These are phyloP conservation scores for Coleophoma eucalyptorum DNA, from an alignment of 2,329 filamentous ascomycete species.

Conservation along the genomic window DNA sequence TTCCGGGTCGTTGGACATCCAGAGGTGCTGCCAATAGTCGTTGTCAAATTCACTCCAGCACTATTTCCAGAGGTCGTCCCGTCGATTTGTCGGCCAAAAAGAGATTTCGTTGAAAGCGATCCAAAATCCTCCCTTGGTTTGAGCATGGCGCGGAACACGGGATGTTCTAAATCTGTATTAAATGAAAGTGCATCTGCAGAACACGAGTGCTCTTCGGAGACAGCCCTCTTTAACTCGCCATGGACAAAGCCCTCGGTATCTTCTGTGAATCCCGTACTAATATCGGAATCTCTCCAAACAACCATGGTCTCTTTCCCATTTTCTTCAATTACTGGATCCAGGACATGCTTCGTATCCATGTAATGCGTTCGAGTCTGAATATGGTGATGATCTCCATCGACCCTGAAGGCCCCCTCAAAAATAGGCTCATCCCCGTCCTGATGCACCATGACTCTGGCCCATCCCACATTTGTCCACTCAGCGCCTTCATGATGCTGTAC, in stretches of 20 bases:
- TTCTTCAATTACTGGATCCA: conserved; percentile 60
- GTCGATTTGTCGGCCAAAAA: conserved; percentile 75
- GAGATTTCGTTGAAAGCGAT: conserved; percentile 54
- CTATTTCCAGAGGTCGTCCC: conserved; percentile 69
- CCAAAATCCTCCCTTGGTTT: conserved; percentile 48
- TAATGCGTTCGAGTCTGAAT: conserved; percentile 76
- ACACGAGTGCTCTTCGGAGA: conserved; percentile 49
- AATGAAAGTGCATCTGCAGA: conserved; percentile 73
- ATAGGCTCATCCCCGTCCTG: conserved; percentile 74
- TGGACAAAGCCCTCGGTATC: conserved; percentile 48
- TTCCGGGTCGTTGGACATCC: conserved; percentile 89
- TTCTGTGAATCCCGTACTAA: conserved; percentile 37
- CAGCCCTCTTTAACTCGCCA: conserved; percentile 22
- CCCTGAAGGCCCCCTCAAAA: conserved; percentile 85
- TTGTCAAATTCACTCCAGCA: conserved; percentile 73
- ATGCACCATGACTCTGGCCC: conserved; percentile 77
- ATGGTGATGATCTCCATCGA: conserved; percentile 82
- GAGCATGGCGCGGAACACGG: conserved; percentile 48
- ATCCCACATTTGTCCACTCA: conserved; percentile 79
- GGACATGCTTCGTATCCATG: conserved; percentile 61
- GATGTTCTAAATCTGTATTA: conserved; percentile 71
- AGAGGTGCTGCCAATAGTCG: conserved; percentile 73
- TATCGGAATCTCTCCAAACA: conserved; percentile 87
- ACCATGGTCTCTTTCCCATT: conserved; percentile 75
- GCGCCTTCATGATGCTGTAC: conserved; percentile 53